Conservation (phyloP, 2,329 filamentous ascomycete species). For the Apiospora arundinis region DNA sequence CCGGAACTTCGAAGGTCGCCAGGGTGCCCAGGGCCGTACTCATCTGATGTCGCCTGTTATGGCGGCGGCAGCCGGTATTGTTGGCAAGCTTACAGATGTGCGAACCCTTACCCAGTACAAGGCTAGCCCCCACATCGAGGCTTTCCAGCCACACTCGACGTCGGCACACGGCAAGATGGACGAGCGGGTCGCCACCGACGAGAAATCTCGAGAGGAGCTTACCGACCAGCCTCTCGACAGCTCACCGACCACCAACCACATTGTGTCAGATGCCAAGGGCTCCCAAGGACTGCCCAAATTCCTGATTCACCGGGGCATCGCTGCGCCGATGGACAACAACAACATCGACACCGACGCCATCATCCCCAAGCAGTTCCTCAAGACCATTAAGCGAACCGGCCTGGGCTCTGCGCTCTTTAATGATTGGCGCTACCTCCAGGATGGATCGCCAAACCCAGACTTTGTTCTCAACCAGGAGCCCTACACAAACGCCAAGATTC, state of each 20-base stretch:
- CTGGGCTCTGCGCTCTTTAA: constrained; percentile 89
- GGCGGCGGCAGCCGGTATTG: constrained; percentile 89
- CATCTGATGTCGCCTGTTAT: constrained; percentile 98
- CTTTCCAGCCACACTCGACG: constrained; percentile 48
- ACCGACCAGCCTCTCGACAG: constrained; percentile 68
- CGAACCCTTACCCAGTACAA: constrained; percentile 74
- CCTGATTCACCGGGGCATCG: constrained; percentile 81
- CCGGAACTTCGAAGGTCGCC: constrained; percentile 95
- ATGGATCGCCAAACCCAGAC: constrained; percentile 75
- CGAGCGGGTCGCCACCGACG: constrained; percentile 58
- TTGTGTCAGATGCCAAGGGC: constrained; percentile 52
- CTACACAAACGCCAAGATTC: constrained; percentile 83
- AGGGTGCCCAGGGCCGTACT: constrained; percentile 89
- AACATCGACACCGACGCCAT: constrained; percentile 99
- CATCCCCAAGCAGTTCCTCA: constrained; percentile 98
- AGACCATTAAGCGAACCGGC: constrained; percentile 98
- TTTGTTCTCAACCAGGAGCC: constrained; percentile 93
- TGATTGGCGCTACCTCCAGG: constrained; percentile 77
- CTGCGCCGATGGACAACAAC: constrained; percentile 83
- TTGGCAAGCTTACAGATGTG: constrained; percentile 90
- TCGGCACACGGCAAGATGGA: constrained; percentile 56
- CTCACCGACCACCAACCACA: constrained; percentile 68
- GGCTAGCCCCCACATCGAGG: constrained; percentile 65
- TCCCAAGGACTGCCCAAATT: constrained; percentile 82
- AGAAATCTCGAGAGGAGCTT: constrained; percentile 59